Evolutionary conservation across 164 flowering plant species (phyloP), one percentile per base, ranked within the genome.

Genomic region (Stephania japonica): DNA sequence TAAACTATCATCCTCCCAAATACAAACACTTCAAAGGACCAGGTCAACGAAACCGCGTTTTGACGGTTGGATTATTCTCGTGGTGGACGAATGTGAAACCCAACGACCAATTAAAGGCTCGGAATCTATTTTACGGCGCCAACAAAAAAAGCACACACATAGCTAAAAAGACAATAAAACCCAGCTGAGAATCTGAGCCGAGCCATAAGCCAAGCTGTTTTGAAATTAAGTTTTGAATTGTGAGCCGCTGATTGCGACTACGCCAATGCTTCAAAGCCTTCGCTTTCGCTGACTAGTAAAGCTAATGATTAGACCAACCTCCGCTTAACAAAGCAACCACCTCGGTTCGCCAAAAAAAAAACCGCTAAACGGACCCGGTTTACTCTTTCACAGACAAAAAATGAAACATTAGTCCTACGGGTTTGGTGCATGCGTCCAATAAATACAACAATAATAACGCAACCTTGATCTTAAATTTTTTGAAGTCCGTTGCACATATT

Each of bases 251-350:
- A 75, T 75, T 24, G 68, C 75, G 42, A 67, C 75, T 19, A 62
- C 32, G 38, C 59, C 16, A 7, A 68, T 9, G 13, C 59, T 72
- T 64, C 72, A 65, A 71, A 76, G 76, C 83, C 38, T 68, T 81
- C 83, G 77, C 76, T 79, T 74, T 81, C 83, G 77, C 77, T 78
- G 83, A 82, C 80, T 68, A 75, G 66, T 77, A 75, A 59, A 59
- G 64, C 24, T 59, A 84, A 87, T 87, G 71, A 85, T 87, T 84
- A 79, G 81, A 64, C 88, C 85, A 81, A 82, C 86, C 85, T 81
- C 85, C 87, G 80, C 82, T 75, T 81, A 78, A 75, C 69, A 74
- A 75, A 72, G 71, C 75, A 61, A 9, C 50, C 14, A 9, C 7
- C 50, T 42, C 50, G 56, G 42, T 49, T 24, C 7, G 19, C 68